Conservation (phyloP, 345 rosid genomes). For the Luvunga scandens region DNA sequence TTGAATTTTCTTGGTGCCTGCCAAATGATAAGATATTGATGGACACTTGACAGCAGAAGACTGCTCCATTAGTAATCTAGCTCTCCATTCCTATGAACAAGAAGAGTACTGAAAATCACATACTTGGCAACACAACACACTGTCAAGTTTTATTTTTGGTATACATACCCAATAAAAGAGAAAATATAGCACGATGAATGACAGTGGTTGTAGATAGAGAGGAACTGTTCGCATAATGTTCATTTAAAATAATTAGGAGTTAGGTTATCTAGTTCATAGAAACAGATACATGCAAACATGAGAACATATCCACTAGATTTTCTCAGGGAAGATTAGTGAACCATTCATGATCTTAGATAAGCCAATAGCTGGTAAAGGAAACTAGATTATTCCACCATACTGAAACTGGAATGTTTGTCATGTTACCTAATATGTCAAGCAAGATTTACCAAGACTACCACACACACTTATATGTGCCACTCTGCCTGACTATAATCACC, state of each 20-base stretch:
- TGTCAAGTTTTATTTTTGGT: background rate
- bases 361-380: background rate
- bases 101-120: background rate
- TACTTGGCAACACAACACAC: background rate
- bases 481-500: background rate
- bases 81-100: slow-evolving; percentile 81
- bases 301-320: background rate
- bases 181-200: background rate
- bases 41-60: slow-evolving; percentile 90
- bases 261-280: background rate
- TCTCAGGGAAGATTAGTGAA: background rate
- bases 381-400: background rate
- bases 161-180: background rate
- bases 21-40: slow-evolving; percentile 88
- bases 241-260: background rate
- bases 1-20: slow-evolving; percentile 91
- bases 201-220: background rate
- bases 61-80: slow-evolving; percentile 74
- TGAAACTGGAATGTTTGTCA: background rate
- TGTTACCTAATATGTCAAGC: background rate
- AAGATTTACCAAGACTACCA: background rate
- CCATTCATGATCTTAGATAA: background rate
- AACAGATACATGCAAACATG: slow-evolving; percentile 1
- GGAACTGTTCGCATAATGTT: background rate
- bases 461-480: background rate